Evolutionary conservation across 2,329 filamentous ascomycete genomes (phyloP), one percentile per base, ranked within the genome.

Genomic region (Gremmenia infestans): DNA sequence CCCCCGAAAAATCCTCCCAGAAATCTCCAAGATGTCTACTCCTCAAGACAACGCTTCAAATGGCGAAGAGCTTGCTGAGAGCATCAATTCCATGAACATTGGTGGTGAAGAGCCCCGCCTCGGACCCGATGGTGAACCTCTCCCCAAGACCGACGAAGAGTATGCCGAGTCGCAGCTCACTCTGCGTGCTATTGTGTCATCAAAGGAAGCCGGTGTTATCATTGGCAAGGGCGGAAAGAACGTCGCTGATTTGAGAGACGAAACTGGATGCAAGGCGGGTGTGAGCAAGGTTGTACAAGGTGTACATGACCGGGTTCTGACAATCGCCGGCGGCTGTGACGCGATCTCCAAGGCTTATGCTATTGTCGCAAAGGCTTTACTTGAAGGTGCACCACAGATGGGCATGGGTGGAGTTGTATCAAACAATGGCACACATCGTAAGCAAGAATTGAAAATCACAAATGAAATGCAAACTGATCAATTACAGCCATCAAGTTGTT

Each of bases 171-270:
- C 92, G 52, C 89, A 95, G 75, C 81, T 99, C 68, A 99, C 94
- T 60, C 84, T 99, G 62, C 89, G 94, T 72, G 94, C 94, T 67
- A 97, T 99, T 72, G 94, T 99, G 65, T 97, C 94, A 36, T 97
- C 94, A 73, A 97, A 97, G 78, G 94, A 99, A 76, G 94, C 94
- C 58, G 94, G 94, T 70, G 91, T 99, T 68, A 97, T 99, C 74
- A 99, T 99, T 73, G 94, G 94, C 74, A 99, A 99, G 78, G 91
- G 88, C 56, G 94, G 94, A 71, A 96, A 97, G 81, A 97, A 99
- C 70, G 94, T 99, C 54, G 94, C 94, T 48, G 93, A 97, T 70
- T 82, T 99, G 61, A 88, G 94, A 71, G 93, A 99, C 68, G 93
- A 97, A 77, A 99, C 94, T 64, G 94, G 93, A 58, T 94, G 99